Conservation (phyloP, 345 rosid species). For the Rhizophora apiculata region DNA sequence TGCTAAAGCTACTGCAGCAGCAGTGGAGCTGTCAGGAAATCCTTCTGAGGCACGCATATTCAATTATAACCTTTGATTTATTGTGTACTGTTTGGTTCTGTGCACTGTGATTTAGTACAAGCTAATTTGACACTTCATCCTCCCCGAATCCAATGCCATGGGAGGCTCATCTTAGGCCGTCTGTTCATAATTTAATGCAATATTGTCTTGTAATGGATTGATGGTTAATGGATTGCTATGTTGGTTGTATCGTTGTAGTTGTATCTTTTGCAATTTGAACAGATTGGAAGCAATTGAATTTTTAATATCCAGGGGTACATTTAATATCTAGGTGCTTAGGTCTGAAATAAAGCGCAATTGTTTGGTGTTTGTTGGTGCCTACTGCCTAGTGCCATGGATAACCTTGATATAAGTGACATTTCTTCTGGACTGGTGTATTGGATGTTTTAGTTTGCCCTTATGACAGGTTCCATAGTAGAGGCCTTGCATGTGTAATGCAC, state of each 20-base stretch:
- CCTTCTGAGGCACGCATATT: constrained; percentile 58
- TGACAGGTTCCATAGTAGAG: not conserved
- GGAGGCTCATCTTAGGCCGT: no score
- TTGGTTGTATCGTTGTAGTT: no score
- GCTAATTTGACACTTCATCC: no score
- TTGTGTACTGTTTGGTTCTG: not conserved
- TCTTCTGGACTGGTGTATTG: not conserved
- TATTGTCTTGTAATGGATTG: no score
- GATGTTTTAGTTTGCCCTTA: not conserved
- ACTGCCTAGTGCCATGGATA: not conserved
- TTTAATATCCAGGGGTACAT: no score
- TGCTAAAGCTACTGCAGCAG: constrained; percentile 65
- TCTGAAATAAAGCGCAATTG: not conserved
- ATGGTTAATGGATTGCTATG: no score
- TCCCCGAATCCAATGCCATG: no score
- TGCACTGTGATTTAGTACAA: not conserved
- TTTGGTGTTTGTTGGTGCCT: not conserved
- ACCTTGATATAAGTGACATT: not conserved
- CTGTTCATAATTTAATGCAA: no score
- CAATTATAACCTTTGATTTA: constrained; percentile 3
- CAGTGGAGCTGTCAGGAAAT: constrained; percentile 53
- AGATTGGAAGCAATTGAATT: no score
- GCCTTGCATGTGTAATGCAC: no score
- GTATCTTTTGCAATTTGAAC: no score
- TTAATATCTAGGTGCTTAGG: not conserved